Percentiles rank a stretch among this genome's conserved stretches.
Evolutionary conservation across 1,284 basidiomycete species (phyloP).

Genomic region (Austroboletus novae-zelandiae): DNA sequence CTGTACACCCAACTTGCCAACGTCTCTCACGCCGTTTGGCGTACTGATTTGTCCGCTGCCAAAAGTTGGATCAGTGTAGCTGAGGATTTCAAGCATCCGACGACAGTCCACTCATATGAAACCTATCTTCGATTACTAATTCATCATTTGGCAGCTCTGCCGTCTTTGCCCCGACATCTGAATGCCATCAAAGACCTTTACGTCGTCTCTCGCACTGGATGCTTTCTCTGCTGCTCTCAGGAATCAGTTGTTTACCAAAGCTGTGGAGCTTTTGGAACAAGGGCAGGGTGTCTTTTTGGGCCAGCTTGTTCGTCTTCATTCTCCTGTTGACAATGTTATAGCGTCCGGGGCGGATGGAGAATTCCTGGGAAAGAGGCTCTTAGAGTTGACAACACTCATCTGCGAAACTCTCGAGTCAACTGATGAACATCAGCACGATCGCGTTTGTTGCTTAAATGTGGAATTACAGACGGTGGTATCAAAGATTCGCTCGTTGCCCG

Average conservation of each 20-base stretch:
- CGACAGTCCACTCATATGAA: not conserved
- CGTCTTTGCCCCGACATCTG: not conserved
- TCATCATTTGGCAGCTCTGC: not conserved
- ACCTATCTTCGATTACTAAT: not conserved
- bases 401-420: no score
- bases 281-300: not conserved
- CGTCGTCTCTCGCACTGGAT: not conserved
- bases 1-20: not conserved
- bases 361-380: not conserved
- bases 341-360: not conserved
- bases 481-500: no score
- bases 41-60: not conserved
- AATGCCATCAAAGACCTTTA: not conserved
- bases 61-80: not conserved
- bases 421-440: no score
- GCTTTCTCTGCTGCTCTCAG: not conserved
- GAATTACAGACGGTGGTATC: no score
- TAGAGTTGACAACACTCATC: no score
- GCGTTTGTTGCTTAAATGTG: no score
- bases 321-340: not conserved
- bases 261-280: not conserved
- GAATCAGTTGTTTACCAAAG: not conserved
- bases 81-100: not conserved
- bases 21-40: not conserved
- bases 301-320: not conserved